Evolutionary conservation across 1,284 basidiomycete genomes (phyloP).

Genomic region (Pseudozyma tsukubaensis): DNA sequence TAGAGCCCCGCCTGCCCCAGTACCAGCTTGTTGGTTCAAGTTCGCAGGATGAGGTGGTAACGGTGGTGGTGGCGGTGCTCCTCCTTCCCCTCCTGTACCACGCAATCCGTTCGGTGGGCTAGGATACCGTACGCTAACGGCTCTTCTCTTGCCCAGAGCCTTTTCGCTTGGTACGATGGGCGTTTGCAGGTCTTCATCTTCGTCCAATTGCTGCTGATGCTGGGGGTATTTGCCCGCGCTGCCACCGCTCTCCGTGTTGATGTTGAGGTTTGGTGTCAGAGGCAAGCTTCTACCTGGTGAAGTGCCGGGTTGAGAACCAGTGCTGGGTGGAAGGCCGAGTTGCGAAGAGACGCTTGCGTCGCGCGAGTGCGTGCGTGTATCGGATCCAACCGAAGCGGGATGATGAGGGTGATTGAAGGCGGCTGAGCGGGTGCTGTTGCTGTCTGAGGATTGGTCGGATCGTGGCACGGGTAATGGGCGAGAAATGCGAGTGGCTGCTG

Average conservation of each 20-base stretch:
- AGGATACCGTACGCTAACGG: conserved; percentile 35
- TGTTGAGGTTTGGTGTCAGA: conserved; percentile 19
- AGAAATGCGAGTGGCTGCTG: conserved; percentile 4
- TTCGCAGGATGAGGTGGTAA: conserved; percentile 9
- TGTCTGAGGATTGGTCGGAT: conserved; percentile 31
- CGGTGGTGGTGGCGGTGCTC: background rate
- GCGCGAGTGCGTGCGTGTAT: conserved; percentile 4
- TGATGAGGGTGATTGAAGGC: background rate
- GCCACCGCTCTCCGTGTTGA: background rate
- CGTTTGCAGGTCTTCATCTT: conserved; percentile 48
- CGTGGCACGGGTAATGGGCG: conserved; percentile 32
- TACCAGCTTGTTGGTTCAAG: background rate
- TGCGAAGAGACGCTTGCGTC: background rate
- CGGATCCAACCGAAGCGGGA: background rate
- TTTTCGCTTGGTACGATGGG: conserved; percentile 57
- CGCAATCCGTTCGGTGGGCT: conserved; percentile 12
- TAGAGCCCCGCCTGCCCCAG: background rate
- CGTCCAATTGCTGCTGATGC: conserved; percentile 8
- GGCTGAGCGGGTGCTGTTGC: conserved; percentile 22
- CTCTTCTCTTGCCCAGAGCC: conserved; percentile 59
- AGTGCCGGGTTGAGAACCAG: background rate
- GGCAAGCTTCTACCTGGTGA: conserved; percentile 12
- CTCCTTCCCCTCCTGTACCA: background rate
- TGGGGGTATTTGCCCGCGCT: background rate
- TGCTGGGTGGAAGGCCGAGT: background rate